Evolutionary conservation across 2,329 filamentous ascomycete genomes (phyloP).

Genomic region (Exutisphaerella laricina): DNA sequence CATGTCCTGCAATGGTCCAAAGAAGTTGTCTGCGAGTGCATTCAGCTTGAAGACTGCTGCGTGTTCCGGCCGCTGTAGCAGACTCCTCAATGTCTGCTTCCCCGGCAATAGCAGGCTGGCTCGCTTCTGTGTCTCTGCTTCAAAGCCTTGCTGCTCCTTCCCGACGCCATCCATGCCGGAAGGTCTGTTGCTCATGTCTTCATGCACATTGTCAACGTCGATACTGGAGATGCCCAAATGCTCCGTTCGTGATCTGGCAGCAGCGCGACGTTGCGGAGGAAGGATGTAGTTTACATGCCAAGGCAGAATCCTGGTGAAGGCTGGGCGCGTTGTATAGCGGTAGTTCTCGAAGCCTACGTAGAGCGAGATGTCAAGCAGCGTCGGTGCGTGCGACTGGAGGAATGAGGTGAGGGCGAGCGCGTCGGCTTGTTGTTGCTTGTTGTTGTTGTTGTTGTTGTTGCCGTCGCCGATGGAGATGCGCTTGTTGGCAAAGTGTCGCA

Average conservation of each 20-base stretch:
- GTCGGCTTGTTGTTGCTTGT: constrained; percentile 29
- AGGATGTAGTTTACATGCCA: constrained; percentile 87
- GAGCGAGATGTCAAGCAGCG: constrained; percentile 77
- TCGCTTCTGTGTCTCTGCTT: constrained; percentile 32
- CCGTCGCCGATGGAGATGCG: constrained; percentile 12
- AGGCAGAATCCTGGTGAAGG: constrained; percentile 71
- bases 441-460: neutral
- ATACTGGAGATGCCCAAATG: constrained; percentile 45
- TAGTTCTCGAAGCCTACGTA: constrained; percentile 91
- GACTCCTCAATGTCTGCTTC: constrained; percentile 54
- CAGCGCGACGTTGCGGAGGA: constrained; percentile 64
- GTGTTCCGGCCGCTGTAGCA: constrained; percentile 63
- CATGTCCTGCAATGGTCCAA: constrained; percentile 64
- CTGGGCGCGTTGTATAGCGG: constrained; percentile 66
- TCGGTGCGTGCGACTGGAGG: constrained; percentile 66
- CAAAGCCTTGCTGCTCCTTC: constrained; percentile 26
- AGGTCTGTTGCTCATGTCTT: constrained; percentile 33
- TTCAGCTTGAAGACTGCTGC: constrained; percentile 70
- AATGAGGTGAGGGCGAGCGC: constrained; percentile 47
- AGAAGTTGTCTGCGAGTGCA: constrained; percentile 63
- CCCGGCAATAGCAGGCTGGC: constrained; percentile 50
- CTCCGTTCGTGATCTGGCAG: constrained; percentile 62
- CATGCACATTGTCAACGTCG: constrained; percentile 40
- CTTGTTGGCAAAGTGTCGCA: constrained; percentile 47
- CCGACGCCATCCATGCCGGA: constrained; percentile 28